These are phyloP conservation scores for Diaporthe aspalathi DNA, from an alignment of 2,329 filamentous ascomycete genomes.

Conservation along the genomic window DNA sequence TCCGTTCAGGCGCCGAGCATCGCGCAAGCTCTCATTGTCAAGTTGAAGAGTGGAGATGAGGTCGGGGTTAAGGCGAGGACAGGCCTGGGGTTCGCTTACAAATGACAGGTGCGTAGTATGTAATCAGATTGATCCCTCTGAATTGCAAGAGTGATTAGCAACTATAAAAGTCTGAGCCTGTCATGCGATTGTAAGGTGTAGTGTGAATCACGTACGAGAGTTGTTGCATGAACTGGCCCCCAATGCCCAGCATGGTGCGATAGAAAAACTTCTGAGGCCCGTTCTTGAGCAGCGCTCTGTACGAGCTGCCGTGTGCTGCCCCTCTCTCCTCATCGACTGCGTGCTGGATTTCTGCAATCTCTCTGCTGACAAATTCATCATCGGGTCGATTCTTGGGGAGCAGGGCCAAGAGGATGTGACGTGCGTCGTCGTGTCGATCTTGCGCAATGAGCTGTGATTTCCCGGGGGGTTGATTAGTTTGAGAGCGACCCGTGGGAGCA, in stretches of 20 bases:
- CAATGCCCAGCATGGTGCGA: constrained; percentile 47
- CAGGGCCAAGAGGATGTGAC: constrained; percentile 49
- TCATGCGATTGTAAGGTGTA: not conserved
- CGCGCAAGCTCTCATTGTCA: constrained; percentile 28
- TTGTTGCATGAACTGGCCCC: constrained; percentile 45
- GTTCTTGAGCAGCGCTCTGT: constrained; percentile 53
- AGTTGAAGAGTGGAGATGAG: too few species aligned
- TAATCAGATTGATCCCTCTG: constrained; percentile 46
- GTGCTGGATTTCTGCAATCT: constrained; percentile 52
- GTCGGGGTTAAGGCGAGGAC: too few species aligned
- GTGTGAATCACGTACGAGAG: constrained; percentile 33
- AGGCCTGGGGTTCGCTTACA: constrained; percentile 36
- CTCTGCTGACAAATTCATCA: constrained; percentile 44
- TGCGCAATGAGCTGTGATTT: constrained; percentile 1
- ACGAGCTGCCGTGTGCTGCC: constrained; percentile 49
- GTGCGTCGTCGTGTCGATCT: constrained; percentile 33
- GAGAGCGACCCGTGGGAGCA: not conserved
- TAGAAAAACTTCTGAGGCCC: constrained; percentile 49
- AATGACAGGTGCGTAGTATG: constrained; percentile 44
- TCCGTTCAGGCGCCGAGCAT: constrained; percentile 44
- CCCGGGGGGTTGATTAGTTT: not conserved
- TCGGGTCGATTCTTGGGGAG: constrained; percentile 46
- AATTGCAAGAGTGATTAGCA: constrained; percentile 40
- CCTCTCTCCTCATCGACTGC: constrained; percentile 54
- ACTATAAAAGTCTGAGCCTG: constrained; percentile 43